Evolutionary conservation across 2,329 filamentous ascomycete genomes (phyloP).

Genomic region (Colletotrichum brevisporum): DNA sequence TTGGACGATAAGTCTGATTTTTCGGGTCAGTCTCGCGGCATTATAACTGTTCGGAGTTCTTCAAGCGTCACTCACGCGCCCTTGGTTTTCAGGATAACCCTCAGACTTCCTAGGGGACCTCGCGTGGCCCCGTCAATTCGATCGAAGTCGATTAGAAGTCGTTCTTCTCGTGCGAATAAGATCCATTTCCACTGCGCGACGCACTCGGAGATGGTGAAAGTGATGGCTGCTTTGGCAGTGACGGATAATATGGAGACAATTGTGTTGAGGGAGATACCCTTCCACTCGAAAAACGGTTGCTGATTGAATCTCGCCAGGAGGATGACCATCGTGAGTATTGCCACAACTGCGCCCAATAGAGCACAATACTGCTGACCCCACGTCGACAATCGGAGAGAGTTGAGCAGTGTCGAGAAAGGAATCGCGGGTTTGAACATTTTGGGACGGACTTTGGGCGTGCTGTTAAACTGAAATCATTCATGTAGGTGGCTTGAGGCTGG

Average conservation of each 20-base stretch:
- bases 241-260: conserved; percentile 7
- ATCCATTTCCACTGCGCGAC: conserved; percentile 35
- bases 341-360: not conserved
- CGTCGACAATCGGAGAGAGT: conserved; percentile 6
- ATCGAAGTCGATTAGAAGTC: conserved; percentile 18
- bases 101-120: not conserved
- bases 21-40: no score
- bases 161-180: not conserved
- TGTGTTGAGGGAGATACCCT: conserved; percentile 8
- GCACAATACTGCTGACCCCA: conserved; percentile 18
- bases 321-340: not conserved
- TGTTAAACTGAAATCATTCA: no score
- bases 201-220: conserved; percentile 10
- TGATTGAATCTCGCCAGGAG: conserved; percentile 11
- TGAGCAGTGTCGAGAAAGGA: not conserved
- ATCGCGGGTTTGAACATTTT: no score
- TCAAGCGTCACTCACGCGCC: conserved; percentile 13
- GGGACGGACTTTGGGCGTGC: no score
- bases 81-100: not conserved
- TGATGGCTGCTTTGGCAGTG: not conserved
- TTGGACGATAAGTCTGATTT: not conserved
- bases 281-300: not conserved
- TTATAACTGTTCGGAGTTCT: no score
- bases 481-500: no score
- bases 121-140: conserved; percentile 9